Evolutionary conservation across 2,329 filamentous ascomycete species (phyloP), one percentile per base, ranked within the genome.

Genomic region (Lecanosticta acicola): DNA sequence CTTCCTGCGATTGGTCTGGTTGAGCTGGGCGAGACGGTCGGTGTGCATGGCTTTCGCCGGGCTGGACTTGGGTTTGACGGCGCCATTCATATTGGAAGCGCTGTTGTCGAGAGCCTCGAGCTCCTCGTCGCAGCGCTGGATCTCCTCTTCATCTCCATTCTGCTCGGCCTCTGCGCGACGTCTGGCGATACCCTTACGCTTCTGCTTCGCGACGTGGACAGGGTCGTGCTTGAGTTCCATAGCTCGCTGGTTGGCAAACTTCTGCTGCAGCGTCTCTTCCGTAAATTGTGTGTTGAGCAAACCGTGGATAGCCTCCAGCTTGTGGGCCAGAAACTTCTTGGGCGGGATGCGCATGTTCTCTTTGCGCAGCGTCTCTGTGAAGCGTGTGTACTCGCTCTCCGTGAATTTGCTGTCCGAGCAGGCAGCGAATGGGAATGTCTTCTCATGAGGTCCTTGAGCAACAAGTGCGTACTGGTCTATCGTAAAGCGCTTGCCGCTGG

Each of bases 391-490:
- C 64, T 98, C 93, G 41, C 75, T 71, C 78, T 93, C 53, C 8
- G 85, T 87, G 61, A 97, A 86, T 34, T 77, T 74, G 40, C 83
- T 81, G 65, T 95, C 90, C 0, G 93, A 97, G 63, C 91, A 90
- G 52, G 84, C 84, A 51, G 93, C 84, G 66, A 97, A 96, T 3
- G 90, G 89, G 70, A 89, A 96, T 29, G 90, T 82, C 64, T 84
- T 85, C 61, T 88, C 79, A 0, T 85, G 77, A 59, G 90, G 89
- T 37, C 93, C 93, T 63, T 94, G 85, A 5, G 87, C 82, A 34
- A 87, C 82, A 43, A 83, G 73, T 24, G 87, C 80, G 63, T 97
- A 96, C 64, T 90, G 84, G 50, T 94, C 88, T 0, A 89, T 94
- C 24, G 86, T 79, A 59, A 95, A 85, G 3, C 75, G 75, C 52